Conservation (phyloP, 2,329 filamentous ascomycete genomes). For the Colletotrichum eremochloae region DNA sequence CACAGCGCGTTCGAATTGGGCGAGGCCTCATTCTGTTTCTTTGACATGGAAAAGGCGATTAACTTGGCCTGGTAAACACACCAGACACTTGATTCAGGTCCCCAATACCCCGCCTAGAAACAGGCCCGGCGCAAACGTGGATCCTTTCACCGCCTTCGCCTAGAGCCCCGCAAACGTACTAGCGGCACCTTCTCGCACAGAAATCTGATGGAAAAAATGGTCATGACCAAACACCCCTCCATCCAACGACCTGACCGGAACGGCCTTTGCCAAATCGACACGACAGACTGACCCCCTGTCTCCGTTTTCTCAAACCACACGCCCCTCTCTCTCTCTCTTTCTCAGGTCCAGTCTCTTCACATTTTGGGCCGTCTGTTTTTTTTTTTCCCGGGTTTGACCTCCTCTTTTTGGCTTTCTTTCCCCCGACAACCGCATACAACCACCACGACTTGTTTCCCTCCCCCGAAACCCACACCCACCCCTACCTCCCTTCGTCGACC, state of each 20-base stretch:
- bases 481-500: constrained; percentile 31
- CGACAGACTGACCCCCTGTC: constrained; percentile 42
- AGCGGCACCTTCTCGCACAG: constrained; percentile 39
- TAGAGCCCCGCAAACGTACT: constrained; percentile 50
- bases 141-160: constrained; percentile 53
- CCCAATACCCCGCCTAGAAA: constrained; percentile 9
- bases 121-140: background rate
- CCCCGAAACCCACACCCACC: constrained; percentile 35
- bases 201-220: constrained; percentile 35
- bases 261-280: constrained; percentile 37
- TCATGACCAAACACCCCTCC: constrained; percentile 39
- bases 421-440: constrained; percentile 34
- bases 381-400: constrained; percentile 40
- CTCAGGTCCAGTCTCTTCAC: constrained; percentile 22
- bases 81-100: background rate
- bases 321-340: constrained; percentile 26
- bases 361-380: constrained; percentile 35
- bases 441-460: constrained; percentile 28
- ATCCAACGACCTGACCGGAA: constrained; percentile 30
- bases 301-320: constrained; percentile 39
- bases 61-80: background rate
- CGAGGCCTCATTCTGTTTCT: background rate
- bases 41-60: background rate
- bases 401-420: constrained; percentile 43
- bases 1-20: accelerated